Evolutionary conservation across 2,329 filamentous ascomycete genomes (phyloP), one percentile per base, ranked within the genome.

Genomic region (Stachybotrys chartarum): DNA sequence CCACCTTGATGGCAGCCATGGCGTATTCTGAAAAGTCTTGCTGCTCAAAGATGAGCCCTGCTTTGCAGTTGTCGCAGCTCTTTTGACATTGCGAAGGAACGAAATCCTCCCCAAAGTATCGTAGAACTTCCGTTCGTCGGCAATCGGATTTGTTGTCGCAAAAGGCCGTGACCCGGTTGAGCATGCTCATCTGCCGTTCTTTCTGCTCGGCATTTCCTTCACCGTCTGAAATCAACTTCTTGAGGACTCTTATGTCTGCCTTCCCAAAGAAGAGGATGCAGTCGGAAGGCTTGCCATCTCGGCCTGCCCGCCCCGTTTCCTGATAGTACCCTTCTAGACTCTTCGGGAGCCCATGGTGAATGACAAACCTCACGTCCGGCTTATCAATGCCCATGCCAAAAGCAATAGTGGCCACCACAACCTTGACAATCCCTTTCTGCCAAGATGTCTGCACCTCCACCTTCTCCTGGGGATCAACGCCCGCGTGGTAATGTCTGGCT

Each of bases 321-420:
- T 99, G 94, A 66, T 99, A 99, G 70, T 99, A 99, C 1, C 94
- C 94, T 72, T 99, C 94, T 54, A 99, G 76, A 64, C 91, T 97
- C 72, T 99, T 97, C 1, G 94, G 94, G 6, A 99, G 79, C 48
- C 86, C 89, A 64, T 96, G 87, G 67, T 99, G 95, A 46, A 99
- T 90, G 39, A 99, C 94, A 68, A 96, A 99, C 31, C 94, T 88
- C 51, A 99, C 94, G 68, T 99, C 88, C 1, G 92, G 84, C 70
- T 99, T 99, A 75, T 99, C 94, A 61, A 99, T 99, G n/a, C 94
- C 94, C 94, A 99, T 99, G 7, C 94, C 94, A 68, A 99, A 99
- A 30, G 94, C 94, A 69, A 99, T 97, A 0, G 94, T 99, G 18
- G 94, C 95, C 52, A 99, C 94, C 48, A 99, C 95, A 39, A 99